Evolutionary conservation across 2,329 filamentous ascomycete genomes (phyloP).

Genomic region (Fusarium duplospermum): DNA sequence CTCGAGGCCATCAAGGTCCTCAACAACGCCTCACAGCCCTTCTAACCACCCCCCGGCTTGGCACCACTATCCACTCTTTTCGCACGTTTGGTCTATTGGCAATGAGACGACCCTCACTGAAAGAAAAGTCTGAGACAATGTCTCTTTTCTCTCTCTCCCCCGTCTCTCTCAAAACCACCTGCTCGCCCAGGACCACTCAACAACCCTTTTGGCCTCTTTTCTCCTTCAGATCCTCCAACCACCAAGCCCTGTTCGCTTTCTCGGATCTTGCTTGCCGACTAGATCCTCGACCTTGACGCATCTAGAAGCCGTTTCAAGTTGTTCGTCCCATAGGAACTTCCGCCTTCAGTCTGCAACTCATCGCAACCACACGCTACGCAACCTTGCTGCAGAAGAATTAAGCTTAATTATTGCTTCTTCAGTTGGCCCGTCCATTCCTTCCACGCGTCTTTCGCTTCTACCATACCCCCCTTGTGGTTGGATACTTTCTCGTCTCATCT

Average conservation of each 20-base stretch:
- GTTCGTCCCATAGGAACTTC: neutral
- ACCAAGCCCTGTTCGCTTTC: neutral
- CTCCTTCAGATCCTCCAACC: neutral
- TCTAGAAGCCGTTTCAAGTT: conserved; percentile 1
- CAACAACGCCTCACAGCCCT: conserved; percentile 4
- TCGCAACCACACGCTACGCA: neutral
- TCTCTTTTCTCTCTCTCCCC: neutral
- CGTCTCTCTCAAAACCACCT: neutral
- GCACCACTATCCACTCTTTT: conserved; percentile 29
- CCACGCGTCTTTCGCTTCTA: conserved; percentile 2
- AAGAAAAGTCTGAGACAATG: conserved; percentile 32
- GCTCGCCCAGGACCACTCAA: neutral
- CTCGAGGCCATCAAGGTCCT: conserved; percentile 40
- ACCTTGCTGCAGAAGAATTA: conserved; percentile 1
- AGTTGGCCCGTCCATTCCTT: neutral
- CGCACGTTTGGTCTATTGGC: conserved; percentile 10
- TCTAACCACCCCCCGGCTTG: conserved; percentile 15
- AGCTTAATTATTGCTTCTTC: conserved; percentile 8
- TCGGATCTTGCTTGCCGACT: conserved; percentile 1
- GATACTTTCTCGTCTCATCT: conserved; percentile 4
- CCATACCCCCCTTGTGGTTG: conserved; percentile 3
- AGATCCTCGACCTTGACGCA: neutral
- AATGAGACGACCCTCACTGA: conserved; percentile 6
- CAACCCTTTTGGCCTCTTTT: conserved; percentile 20
- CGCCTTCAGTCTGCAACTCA: neutral